Percentiles rank a stretch among this genome's conserved stretches.
phyloP scores from a whole-genome alignment of 2,329 filamentous ascomycete genomes.

The Verticillium klebahnii region DNA sequence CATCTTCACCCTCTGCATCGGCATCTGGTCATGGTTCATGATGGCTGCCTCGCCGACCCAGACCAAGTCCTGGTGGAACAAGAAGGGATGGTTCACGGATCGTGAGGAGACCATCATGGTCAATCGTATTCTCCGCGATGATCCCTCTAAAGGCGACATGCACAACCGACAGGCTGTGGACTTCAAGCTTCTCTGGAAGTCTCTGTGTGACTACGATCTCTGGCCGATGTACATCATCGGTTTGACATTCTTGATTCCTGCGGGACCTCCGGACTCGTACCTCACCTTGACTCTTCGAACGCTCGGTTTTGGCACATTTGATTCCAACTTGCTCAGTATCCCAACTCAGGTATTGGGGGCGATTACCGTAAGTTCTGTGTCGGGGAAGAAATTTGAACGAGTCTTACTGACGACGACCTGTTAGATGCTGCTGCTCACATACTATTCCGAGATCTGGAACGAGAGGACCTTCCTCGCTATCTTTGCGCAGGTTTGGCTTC shows the following conservation, averaged over 20 bases:
- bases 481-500: conserved; percentile 45
- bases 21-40: conserved; percentile 20
- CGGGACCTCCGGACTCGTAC: conserved; percentile 39
- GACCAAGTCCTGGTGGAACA: conserved; percentile 28
- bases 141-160: conserved; percentile 53
- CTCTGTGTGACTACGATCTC: conserved; percentile 50
- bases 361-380: not conserved
- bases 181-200: conserved; percentile 38
- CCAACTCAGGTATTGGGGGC: conserved; percentile 30
- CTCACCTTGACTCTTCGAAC: conserved; percentile 47
- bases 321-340: conserved; percentile 48
- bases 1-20: not conserved
- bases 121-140: conserved; percentile 52
- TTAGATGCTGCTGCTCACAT: conserved; percentile 38
- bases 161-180: conserved; percentile 54
- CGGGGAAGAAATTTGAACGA: not conserved
- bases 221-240: conserved; percentile 52
- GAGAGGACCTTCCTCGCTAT: conserved; percentile 36
- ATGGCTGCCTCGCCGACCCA: conserved; percentile 23
- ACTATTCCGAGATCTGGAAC: conserved; percentile 37
- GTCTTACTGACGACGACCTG: not conserved
- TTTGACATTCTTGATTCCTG: conserved; percentile 41
- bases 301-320: conserved; percentile 47
- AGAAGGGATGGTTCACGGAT: conserved; percentile 51
- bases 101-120: conserved; percentile 52